Evolutionary conservation across 2,329 filamentous ascomycete species (phyloP), one percentile per base, ranked within the genome.

Genomic region (Trichoderma sp.): DNA sequence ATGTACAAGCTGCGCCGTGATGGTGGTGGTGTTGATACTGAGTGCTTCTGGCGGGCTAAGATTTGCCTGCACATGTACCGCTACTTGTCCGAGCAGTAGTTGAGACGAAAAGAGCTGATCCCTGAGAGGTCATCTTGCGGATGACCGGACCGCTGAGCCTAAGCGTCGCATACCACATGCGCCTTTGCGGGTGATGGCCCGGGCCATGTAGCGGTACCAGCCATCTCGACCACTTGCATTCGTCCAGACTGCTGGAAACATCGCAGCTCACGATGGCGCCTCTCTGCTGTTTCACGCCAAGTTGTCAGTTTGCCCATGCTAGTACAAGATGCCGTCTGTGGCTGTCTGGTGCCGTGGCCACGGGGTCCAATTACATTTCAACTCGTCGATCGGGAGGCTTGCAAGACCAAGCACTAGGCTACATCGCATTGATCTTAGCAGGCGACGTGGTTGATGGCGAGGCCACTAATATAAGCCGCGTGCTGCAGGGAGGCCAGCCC

Each of bases 101-200:
- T 37, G 37, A 52, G 11, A 29, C 47, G 11, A 31, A 31, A 59
- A 37, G 43, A 11, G 19, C 33, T 57, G 27, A 64, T 64, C 49
- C 61, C 19, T 31, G 29, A 49, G 37, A 49, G 37, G 55, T 43
- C 59, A 67, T 58, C 53, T 47, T 67, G 40, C 64, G 64, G 55
- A 52, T 52, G 35, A 31, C 55, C 64, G 64, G 64, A 59, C 64
- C 64, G 64, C 64, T 29, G 64, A 67, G 55, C 64, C 64, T 67
- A 67, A 56, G n/a, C 27, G 40, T n/a, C 31, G 27, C n/a, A 52
- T 56, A 40, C 61, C 52, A 43, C 33, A 35, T 35, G 33, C 33
- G 14, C 33, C 33, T 24, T 40, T 37, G 49, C 49, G 47, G 61
- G 35, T 56, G 61, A 35, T 64, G 49, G 57, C 53, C 37, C 52